Evolutionary conservation across 2,329 filamentous ascomycete species (phyloP), one percentile per base, ranked within the genome.

Genomic region (Apiospora kogelbergensis): DNA sequence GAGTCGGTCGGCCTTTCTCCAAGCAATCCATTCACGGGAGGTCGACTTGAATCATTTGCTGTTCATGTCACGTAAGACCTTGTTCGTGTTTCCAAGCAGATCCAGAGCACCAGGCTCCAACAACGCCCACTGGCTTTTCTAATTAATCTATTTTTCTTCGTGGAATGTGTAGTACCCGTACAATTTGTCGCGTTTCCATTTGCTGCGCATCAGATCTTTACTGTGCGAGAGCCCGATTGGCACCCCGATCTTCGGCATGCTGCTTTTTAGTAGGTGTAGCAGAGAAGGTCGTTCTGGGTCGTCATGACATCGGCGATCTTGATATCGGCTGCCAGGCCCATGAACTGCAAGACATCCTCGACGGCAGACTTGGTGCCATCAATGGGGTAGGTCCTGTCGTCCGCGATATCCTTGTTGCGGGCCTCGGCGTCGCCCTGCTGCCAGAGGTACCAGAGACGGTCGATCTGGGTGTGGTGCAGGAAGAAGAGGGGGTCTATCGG

Each of bases 401-500:
- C 63, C 1, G 3, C 1, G 11, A 42, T 24, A 13, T 65, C 63
- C 37, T 26, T 41, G 5, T 30, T 15, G 20, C 63, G 63, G 13
- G 37, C 40, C 40, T 41, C 63, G 33, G 37, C 37, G 63, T 44
- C 9, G 63, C 7, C 63, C 63, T 44, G 63, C 65, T 67, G 65
- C 65, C 67, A 68, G 40, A 26, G 57, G 40, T 63, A 37, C 67
- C 67, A 68, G 10, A 63, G 48, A 15, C 67, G 60, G 20, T 68
- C 67, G 22, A 68, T 45, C 17, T 68, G 45, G 17, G 30, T 2
- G 41, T 68, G 67, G 57, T 68, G 67, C 37, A 68, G 26, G 41
- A 68, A 68, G 53, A 68, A 68, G n/a, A 68, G 20, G 26, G 65
- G 65, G n/a, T 65, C 64, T 66, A 20, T 11, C n/a, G n/a, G 20